Base-by-base conservation (phyloP, 352 stramenopile genomes). In the Globisporangium middletonii region DNA sequence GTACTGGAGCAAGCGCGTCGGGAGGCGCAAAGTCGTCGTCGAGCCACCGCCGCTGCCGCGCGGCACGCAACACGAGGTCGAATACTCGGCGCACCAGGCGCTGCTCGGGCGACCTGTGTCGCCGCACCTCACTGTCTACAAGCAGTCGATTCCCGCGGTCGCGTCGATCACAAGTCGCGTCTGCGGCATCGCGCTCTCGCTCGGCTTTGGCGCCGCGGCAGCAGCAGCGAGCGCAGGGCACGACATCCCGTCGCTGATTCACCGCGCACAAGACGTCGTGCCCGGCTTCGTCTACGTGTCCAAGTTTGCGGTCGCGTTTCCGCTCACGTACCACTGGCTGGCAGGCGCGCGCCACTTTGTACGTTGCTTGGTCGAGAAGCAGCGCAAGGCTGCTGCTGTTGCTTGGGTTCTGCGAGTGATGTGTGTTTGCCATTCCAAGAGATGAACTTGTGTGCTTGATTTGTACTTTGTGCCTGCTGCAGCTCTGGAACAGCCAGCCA, bases 121-220 rank as follows among this genome's bases (percentile, higher is more conserved):
- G 47, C 94, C 92, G 33, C 89, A 97, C 61, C 83, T 98, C 12
- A 91, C 78, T 37, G 96, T 97, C 55, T 98, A 98, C 69, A 69
- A 77, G 23, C 97, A 97, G 57, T 86, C 92, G 11, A 67, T 96
- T 5, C 79, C 71, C n/a, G 91, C 92, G 26, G 53, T 98, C n/a
- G 82, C 85, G 7, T 97, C 82, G 35, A 97, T 98, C 67, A 86
- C 79, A 38, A 96, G 95, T 50, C 88, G 94, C 42, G 73, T 97
- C 38, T 96, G 90, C 13, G 91, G 88, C 13, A 76, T 88, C 19
- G 66, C 65, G 18, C 71, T 98, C 15, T 73, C 73, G 12, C 73
- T 96, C 43, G 90, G 91, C 47, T 73, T 83, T 37, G 73, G 51
- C 15, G 68, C 86, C 7, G 82, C 71, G 33, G 59, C 64, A 2